A percentile compares a stretch with the other conserved stretches of the same genome.
phyloP scores from a whole-genome alignment of 2,329 filamentous ascomycete species.

The Penicillium occitanis region DNA sequence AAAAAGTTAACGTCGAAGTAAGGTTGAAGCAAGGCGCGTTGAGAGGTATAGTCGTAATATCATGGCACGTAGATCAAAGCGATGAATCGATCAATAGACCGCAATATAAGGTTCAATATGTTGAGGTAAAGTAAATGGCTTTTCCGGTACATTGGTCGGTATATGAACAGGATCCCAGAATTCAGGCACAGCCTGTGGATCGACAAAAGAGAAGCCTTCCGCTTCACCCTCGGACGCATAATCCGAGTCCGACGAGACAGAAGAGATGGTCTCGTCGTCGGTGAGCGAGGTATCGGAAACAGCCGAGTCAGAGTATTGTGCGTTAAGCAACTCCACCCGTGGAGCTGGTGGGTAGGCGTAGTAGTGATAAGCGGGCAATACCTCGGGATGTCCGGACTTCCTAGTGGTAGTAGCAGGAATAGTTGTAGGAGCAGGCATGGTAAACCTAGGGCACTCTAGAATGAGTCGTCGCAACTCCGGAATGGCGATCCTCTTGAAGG shows the following conservation, averaged over 20 bases:
- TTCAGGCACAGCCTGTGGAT: slow-evolving; percentile 30
- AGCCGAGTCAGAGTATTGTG: slow-evolving; percentile 42
- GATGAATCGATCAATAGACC: slow-evolving; percentile 28
- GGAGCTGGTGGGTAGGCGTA: slow-evolving; percentile 38
- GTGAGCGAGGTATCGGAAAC: slow-evolving; percentile 42
- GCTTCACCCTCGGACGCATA: slow-evolving; percentile 33
- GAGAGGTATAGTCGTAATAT: slow-evolving; percentile 18
- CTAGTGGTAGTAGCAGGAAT: slow-evolving; percentile 37
- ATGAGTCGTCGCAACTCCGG: slow-evolving; percentile 76
- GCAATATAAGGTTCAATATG: slow-evolving; percentile 29
- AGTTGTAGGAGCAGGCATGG: slow-evolving; percentile 41
- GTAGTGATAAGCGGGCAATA: slow-evolving; percentile 37
- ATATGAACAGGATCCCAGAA: slow-evolving; percentile 30
- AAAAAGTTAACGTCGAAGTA: neutral
- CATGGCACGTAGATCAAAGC: slow-evolving; percentile 13
- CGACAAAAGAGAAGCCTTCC: slow-evolving; percentile 30
- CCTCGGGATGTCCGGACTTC: slow-evolving; percentile 32
- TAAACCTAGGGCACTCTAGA: slow-evolving; percentile 73
- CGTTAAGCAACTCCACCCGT: slow-evolving; percentile 36
- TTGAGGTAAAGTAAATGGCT: slow-evolving; percentile 31
- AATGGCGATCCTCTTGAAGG: slow-evolving; percentile 77
- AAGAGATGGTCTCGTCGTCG: slow-evolving; percentile 37
- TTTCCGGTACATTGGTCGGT: slow-evolving; percentile 31
- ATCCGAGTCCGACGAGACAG: slow-evolving; percentile 33
- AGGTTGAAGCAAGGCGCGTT: neutral